Percentiles rank a stretch among this genome's conserved stretches.
Conservation (phyloP, 179 eudicot genomes). For the Beta corolliflora region DNA sequence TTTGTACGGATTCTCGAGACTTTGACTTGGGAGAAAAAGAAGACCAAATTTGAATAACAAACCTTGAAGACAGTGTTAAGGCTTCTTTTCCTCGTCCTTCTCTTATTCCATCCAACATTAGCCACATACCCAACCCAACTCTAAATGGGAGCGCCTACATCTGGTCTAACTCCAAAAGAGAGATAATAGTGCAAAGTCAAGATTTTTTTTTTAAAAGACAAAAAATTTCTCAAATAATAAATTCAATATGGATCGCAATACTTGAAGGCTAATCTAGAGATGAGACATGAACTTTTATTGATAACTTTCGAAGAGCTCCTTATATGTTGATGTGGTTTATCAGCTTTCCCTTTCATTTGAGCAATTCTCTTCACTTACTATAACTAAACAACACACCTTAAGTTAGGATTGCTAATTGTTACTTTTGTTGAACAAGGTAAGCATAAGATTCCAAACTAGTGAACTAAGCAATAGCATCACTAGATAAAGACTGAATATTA, state of each 20-base stretch:
- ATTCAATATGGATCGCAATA: conserved; percentile 7
- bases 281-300: conserved; percentile 18
- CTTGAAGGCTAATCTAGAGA: conserved; percentile 7
- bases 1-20: not conserved
- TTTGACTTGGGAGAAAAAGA: not conserved
- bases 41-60: not conserved
- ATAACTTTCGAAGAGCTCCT: not conserved
- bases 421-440: not conserved
- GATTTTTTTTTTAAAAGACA: not conserved
- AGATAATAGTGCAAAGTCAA: not conserved
- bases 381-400: conserved; percentile 14
- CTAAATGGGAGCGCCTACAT: not conserved
- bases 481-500: not conserved
- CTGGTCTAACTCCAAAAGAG: not conserved
- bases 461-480: not conserved
- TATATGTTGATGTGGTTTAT: conserved; percentile 10
- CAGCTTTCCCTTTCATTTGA: conserved; percentile 18
- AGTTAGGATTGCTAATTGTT: not conserved
- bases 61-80: not conserved
- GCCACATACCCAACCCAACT: not conserved
- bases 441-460: not conserved
- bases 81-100: not conserved
- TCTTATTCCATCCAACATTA: not conserved
- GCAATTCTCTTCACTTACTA: conserved; percentile 23
- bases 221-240: not conserved